Evolutionary conservation across 805 yeast genomes (phyloP).

Genomic region (Pichia insulana): DNA sequence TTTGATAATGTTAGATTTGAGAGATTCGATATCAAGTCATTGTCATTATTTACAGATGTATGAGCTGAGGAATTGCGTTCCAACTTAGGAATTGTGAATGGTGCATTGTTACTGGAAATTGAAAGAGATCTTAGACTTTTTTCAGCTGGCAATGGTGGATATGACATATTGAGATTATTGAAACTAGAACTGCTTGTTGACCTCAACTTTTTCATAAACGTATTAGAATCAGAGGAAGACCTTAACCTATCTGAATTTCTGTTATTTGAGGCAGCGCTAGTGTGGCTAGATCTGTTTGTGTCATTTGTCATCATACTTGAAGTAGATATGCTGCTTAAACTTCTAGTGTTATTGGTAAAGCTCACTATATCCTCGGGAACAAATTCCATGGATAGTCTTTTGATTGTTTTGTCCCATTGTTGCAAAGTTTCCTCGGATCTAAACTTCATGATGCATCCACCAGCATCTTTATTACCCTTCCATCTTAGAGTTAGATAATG

Average conservation of each 20-base stretch:
- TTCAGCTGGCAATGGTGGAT: slow-evolving; percentile 23
- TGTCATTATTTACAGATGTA: slow-evolving; percentile 4
- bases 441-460: slow-evolving; percentile 74
- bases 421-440: slow-evolving; percentile 73
- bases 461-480: slow-evolving; percentile 83
- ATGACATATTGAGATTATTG: slow-evolving; percentile 10
- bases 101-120: slow-evolving; percentile 7
- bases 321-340: slow-evolving; percentile 8
- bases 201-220: slow-evolving; percentile 21
- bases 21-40: slow-evolving; percentile 12
- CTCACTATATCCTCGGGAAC: slow-evolving; percentile 1
- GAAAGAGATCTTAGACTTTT: slow-evolving; percentile 28
- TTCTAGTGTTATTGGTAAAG: slow-evolving; percentile 9
- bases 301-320: slow-evolving; percentile 7
- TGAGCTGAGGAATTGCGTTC: slow-evolving; percentile 9
- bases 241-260: slow-evolving; percentile 16
- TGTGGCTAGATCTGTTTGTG: slow-evolving; percentile 13
- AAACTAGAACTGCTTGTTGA: slow-evolving; percentile 21
- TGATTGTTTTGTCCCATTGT: slow-evolving; percentile 72
- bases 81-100: background rate
- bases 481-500: slow-evolving; percentile 61
- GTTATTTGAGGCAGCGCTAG: slow-evolving; percentile 11
- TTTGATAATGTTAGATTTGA: slow-evolving; percentile 13
- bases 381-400: slow-evolving; percentile 29
- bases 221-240: slow-evolving; percentile 20